Evolutionary conservation across 2,329 filamentous ascomycete species (phyloP).

Genomic region (Diaporthe sp.): DNA sequence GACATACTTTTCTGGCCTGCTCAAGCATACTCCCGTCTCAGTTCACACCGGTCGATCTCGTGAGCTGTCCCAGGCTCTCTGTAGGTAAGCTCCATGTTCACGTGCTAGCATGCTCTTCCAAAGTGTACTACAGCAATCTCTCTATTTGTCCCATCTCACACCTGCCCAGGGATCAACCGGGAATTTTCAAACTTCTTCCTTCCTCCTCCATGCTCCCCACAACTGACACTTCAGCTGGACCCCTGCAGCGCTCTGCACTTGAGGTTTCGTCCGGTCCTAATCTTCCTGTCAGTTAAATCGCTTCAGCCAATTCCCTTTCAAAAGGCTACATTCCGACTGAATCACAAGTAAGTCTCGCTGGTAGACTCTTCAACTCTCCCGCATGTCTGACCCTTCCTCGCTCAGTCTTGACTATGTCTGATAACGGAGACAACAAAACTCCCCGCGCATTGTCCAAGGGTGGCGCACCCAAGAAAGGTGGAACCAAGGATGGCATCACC

Average conservation of each 20-base stretch:
- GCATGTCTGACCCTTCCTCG: background rate
- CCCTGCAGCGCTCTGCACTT: background rate
- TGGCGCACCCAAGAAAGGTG: background rate
- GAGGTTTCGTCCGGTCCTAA: background rate
- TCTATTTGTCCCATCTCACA: background rate
- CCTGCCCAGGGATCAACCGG: background rate
- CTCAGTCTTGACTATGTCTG: slow-evolving; percentile 7
- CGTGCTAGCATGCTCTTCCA: background rate
- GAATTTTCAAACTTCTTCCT: background rate
- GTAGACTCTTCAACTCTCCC: background rate
- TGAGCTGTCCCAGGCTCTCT: background rate
- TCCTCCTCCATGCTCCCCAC: background rate
- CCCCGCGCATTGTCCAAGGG: background rate
- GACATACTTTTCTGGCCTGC: background rate
- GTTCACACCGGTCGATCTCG: background rate
- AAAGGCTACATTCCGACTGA: background rate
- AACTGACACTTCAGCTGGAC: background rate
- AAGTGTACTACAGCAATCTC: background rate
- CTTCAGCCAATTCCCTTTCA: background rate
- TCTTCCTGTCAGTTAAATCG: background rate
- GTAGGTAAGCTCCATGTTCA: background rate
- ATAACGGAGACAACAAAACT: background rate
- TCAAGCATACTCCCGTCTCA: background rate
- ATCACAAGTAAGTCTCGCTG: background rate
- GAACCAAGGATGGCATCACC: background rate